Conservation (phyloP, 208 protist species). For the Trypanosoma cruzi region DNA sequence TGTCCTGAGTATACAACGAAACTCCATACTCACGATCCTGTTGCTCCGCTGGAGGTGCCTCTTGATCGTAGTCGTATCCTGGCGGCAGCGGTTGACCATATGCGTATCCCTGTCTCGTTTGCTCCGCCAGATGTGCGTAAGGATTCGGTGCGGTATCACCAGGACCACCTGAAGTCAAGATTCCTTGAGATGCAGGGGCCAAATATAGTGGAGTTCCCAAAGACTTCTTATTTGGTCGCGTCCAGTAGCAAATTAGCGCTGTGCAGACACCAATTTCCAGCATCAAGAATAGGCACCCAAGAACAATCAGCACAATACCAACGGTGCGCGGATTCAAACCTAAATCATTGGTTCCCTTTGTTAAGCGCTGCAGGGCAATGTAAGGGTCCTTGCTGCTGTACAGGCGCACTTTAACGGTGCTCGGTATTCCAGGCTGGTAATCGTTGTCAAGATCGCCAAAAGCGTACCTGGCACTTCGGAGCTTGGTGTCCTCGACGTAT, state of each 20-base stretch:
- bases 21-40: too few species aligned
- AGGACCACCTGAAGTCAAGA: too few species aligned
- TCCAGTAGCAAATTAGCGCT: slow-evolving; percentile 20
- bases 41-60: too few species aligned
- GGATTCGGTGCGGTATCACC: too few species aligned
- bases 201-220: too few species aligned
- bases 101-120: too few species aligned
- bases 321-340: slow-evolving; percentile 1
- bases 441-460: neutral
- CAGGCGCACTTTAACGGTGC: slow-evolving; percentile 18
- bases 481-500: slow-evolving; percentile 9
- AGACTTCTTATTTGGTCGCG: neutral
- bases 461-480: slow-evolving; percentile 15
- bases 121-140: too few species aligned
- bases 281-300: slow-evolving; percentile 17
- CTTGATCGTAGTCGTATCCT: too few species aligned
- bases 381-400: slow-evolving; percentile 31
- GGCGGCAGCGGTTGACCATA: too few species aligned
- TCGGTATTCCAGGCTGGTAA: neutral
- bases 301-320: slow-evolving; percentile 21
- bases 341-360: slow-evolving; percentile 14
- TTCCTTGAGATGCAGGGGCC: too few species aligned
- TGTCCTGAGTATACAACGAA: too few species aligned
- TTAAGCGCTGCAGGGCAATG: slow-evolving; percentile 15
- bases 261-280: slow-evolving; percentile 19